A percentile compares a stretch with the other conserved stretches of the same genome.
phyloP scores from a whole-genome alignment of 2,329 filamentous ascomycete genomes.

The Teratosphaeria destructans region DNA sequence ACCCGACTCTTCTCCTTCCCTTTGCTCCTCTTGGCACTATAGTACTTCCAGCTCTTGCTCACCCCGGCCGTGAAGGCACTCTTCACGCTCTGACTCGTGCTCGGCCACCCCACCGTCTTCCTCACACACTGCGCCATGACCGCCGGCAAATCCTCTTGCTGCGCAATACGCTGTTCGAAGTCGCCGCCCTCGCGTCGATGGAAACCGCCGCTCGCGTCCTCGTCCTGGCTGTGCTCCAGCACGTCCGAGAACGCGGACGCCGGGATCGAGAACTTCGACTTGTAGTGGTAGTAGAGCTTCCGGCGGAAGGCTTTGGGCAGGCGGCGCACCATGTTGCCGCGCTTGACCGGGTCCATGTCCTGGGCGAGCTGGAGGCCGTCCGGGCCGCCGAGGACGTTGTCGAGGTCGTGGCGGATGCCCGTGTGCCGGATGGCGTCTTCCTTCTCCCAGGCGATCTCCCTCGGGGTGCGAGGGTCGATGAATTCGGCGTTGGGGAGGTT shows the following conservation, averaged over 20 bases:
- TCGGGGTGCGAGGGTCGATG: constrained; percentile 49
- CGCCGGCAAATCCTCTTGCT: constrained; percentile 56
- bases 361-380: constrained; percentile 63
- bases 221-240: constrained; percentile 65
- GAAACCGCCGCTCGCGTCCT: constrained; percentile 51
- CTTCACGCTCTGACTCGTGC: constrained; percentile 78
- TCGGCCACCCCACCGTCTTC: constrained; percentile 86
- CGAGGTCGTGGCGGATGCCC: constrained; percentile 42
- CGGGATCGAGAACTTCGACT: constrained; percentile 79
- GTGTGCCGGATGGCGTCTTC: constrained; percentile 28
- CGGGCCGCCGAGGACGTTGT: constrained; percentile 35
- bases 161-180: constrained; percentile 80
- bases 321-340: constrained; percentile 92
- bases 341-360: constrained; percentile 83
- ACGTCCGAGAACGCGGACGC: constrained; percentile 74
- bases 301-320: constrained; percentile 78
- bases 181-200: constrained; percentile 65
- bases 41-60: constrained; percentile 59
- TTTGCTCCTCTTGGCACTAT: constrained; percentile 61
- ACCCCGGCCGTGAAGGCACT: constrained; percentile 70
- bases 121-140: constrained; percentile 69
- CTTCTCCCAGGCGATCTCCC: constrained; percentile 30
- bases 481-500: constrained; percentile 84
- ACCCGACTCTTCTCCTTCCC: constrained; percentile 21
- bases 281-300: constrained; percentile 89